phyloP scores from a whole-genome alignment of 768 basidiomycete genomes.

The Rhodosporidiobolus odoratus region DNA sequence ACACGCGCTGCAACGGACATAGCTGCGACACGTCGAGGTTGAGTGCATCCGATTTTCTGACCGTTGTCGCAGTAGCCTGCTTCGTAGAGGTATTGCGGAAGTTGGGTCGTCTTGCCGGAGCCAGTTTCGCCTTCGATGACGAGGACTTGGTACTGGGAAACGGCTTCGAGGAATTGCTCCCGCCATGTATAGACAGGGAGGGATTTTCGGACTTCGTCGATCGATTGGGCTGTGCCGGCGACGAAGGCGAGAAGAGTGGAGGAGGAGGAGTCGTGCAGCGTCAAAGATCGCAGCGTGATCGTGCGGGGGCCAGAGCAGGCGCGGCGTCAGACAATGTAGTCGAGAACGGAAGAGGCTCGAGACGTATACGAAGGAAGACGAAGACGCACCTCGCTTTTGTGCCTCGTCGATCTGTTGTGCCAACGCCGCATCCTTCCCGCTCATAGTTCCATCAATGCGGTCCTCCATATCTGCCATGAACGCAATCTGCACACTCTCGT shows the following conservation, averaged over 20 bases:
- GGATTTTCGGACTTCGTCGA: conserved; percentile 88
- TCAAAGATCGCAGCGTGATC: no score
- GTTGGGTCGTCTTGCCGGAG: conserved; percentile 96
- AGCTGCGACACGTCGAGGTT: conserved; percentile 95
- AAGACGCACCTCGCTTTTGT: conserved; percentile 69
- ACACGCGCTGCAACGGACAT: conserved; percentile 99
- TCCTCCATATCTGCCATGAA: conserved; percentile 72
- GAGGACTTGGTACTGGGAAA: conserved; percentile 85
- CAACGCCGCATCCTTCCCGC: conserved; percentile 74
- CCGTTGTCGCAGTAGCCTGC: conserved; percentile 88
- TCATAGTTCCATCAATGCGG: conserved; percentile 59
- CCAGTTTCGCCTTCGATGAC: conserved; percentile 98
- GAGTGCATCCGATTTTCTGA: conserved; percentile 87
- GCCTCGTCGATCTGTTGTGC: conserved; percentile 85
- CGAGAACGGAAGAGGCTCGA: neutral
- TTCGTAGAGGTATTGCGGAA: conserved; percentile 97
- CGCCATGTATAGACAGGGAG: conserved; percentile 87
- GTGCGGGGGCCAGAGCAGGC: no score
- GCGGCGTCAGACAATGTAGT: neutral
- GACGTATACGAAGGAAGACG: neutral
- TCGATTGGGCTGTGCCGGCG: conserved; percentile 58
- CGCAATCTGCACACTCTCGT: conserved; percentile 92
- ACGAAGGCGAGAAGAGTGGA: neutral
- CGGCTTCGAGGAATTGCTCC: conserved; percentile 78
- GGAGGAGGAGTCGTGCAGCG: neutral